Percentiles rank a stretch among this genome's conserved stretches.
Evolutionary conservation across 2,329 filamentous ascomycete species (phyloP).

Genomic region (Microsporum ferrugineum): DNA sequence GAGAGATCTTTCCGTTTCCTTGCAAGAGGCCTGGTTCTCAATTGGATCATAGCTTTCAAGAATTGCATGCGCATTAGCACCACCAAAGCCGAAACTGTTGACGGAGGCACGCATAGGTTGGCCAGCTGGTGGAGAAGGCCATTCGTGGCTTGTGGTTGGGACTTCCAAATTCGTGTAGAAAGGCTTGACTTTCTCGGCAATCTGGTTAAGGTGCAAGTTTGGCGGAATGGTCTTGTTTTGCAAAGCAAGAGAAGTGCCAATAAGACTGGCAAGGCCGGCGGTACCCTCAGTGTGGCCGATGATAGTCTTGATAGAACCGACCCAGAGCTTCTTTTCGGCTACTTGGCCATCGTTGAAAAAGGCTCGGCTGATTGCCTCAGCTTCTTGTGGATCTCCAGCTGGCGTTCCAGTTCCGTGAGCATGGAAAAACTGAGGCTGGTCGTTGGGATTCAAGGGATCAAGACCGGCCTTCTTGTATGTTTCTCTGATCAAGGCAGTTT

Average conservation of each 20-base stretch:
- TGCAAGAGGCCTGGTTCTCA: not conserved
- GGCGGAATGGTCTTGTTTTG: slow-evolving; percentile 21
- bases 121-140: slow-evolving; percentile 19
- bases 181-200: not conserved
- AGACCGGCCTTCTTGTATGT: slow-evolving; percentile 24
- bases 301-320: slow-evolving; percentile 22
- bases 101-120: slow-evolving; percentile 21
- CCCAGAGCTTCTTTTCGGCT: slow-evolving; percentile 8
- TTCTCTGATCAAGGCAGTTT: slow-evolving; percentile 23
- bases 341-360: slow-evolving; percentile 8
- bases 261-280: slow-evolving; percentile 20
- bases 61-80: slow-evolving; percentile 21
- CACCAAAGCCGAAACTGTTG: slow-evolving; percentile 26
- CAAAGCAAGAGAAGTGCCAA: slow-evolving; percentile 21
- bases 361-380: slow-evolving; percentile 12
- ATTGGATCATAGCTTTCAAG: slow-evolving; percentile 13
- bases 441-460: not conserved
- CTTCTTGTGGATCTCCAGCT: slow-evolving; percentile 21
- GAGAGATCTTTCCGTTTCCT: not conserved
- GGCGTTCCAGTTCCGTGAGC: slow-evolving; percentile 28
- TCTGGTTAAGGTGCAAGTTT: slow-evolving; percentile 14
- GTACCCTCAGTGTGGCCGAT: slow-evolving; percentile 21
- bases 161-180: slow-evolving; percentile 22
- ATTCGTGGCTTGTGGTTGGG: slow-evolving; percentile 14
- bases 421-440: slow-evolving; percentile 4